phyloP scores from a whole-genome alignment of 257 asterid genomes.

The Lavandula angustifolia region DNA sequence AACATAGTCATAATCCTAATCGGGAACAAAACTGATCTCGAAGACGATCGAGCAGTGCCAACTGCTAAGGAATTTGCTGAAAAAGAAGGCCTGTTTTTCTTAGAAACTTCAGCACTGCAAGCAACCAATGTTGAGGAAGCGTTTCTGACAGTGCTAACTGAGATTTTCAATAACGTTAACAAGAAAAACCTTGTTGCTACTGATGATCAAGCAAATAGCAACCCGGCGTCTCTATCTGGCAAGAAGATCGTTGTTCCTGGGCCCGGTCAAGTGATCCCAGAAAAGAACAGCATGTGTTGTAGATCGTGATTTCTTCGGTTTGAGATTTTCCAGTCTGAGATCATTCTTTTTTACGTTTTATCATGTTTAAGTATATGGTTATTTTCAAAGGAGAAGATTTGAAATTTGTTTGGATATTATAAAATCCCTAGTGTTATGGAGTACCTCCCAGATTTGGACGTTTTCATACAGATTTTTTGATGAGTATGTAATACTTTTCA shows the following conservation, averaged over 20 bases:
- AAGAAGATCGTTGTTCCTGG: conserved; percentile 66
- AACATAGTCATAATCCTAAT: conserved; percentile 70
- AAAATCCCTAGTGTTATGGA: too few relatives aligned
- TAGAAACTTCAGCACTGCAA: conserved; percentile 74
- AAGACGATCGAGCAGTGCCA: conserved; percentile 67
- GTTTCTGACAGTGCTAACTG: conserved; percentile 60
- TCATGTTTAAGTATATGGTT: conserved; percentile 5
- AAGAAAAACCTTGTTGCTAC: conserved; percentile 62
- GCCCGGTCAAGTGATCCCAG: conserved; percentile 68
- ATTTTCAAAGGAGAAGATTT: conserved; percentile 1
- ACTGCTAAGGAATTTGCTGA: conserved; percentile 76
- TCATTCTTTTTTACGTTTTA: conserved; percentile 22
- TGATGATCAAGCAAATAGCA: conserved; percentile 53
- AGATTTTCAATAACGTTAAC: conserved; percentile 72
- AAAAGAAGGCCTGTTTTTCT: conserved; percentile 68
- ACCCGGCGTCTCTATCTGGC: conserved; percentile 53
- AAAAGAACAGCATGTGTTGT: conserved; percentile 63
- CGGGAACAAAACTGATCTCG: conserved; percentile 76
- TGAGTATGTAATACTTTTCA: too few relatives aligned
- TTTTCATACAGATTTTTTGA: background rate
- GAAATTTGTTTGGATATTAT: conserved; percentile 19
- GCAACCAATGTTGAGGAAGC: conserved; percentile 73
- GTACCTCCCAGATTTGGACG: too few relatives aligned
- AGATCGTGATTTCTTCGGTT: conserved; percentile 36
- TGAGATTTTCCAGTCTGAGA: background rate